Conservation (phyloP, 2,329 filamentous ascomycete species). For the Juglanconis sp. region DNA sequence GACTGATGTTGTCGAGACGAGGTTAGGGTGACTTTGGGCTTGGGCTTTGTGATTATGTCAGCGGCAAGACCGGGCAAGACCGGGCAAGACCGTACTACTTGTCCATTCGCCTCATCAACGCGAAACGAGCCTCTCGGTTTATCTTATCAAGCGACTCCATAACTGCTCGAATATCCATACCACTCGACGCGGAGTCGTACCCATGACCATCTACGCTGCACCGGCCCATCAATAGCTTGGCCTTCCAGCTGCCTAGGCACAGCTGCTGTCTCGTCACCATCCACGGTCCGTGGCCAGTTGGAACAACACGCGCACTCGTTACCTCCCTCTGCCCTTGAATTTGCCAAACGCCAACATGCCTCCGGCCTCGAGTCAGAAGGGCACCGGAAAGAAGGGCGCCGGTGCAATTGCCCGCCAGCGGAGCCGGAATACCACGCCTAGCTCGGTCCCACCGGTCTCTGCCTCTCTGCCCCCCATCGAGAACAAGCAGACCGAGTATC, state of each 20-base stretch:
- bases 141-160: neutral
- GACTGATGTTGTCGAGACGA: too few relatives aligned
- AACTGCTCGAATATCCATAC: neutral
- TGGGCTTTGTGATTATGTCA: neutral
- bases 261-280: neutral
- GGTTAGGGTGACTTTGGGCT: neutral
- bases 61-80: too few relatives aligned
- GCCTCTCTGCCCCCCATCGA: slow-evolving; percentile 54
- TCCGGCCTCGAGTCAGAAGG: slow-evolving; percentile 56
- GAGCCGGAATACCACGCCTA: slow-evolving; percentile 77
- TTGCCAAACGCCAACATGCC: slow-evolving; percentile 44
- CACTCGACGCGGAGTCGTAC: neutral
- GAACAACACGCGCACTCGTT: neutral
- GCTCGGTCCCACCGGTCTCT: slow-evolving; percentile 44
- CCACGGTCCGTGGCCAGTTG: neutral
- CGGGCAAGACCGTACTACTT: too few relatives aligned
- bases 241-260: neutral
- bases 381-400: slow-evolving; percentile 63
- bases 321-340: neutral
- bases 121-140: neutral
- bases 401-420: slow-evolving; percentile 60
- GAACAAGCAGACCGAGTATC: slow-evolving; percentile 59
- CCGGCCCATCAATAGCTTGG: neutral
- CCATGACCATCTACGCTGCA: neutral
- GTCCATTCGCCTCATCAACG: neutral